Base-by-base conservation (phyloP, 305 asterid species). In the Solanum hybrid region DNA sequence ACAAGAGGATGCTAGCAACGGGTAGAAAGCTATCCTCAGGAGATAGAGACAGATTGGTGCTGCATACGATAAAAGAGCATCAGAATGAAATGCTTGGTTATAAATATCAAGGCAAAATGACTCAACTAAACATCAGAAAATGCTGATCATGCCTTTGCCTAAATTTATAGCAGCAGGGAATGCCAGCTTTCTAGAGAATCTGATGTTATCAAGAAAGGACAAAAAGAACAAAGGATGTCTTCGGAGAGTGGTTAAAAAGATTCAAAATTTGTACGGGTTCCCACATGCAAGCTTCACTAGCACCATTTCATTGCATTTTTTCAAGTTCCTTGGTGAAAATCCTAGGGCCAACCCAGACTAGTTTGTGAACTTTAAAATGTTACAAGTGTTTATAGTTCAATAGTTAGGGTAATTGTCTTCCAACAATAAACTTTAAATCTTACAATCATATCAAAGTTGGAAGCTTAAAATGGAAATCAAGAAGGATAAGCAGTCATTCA, bases 21-120 rank as follows among this genome's bases (percentile, higher is more conserved):
- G 99, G 99, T 92, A 97, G 93, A 99, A 98, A 97, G 94, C 99
- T 96, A 33, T 97, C 99, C 80, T 97, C 99, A 2, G 98, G 99
- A 89, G 97, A 96, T 89, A 97, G 90, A 31, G 99, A 97, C 88
- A 96, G 94, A 91, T 95, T 95, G 37, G 98, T 90, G 95, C 99
- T 96, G 84, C 86, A 86, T 31, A 61, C 67, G 13, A 28, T 37
- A 24, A 71, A 64, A 86, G 42, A 33, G 20, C 88, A 85, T 85
- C 33, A 85, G 42, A 85, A 57, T 85, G 88, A 31, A 31, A 85
- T 83, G 46, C 28, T 33, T 57, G 76, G 88, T 85, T 85, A 57
- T 61, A 57, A 51, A 51, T 31, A 57, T 85, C 20, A 57, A 85
- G 88, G 88, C n/a, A 20, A 85, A 85, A 85, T 31, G 76, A 31